Evolutionary conservation across 148 eudicot species (phyloP).

Genomic region (Rhododendron kiyosumense): DNA sequence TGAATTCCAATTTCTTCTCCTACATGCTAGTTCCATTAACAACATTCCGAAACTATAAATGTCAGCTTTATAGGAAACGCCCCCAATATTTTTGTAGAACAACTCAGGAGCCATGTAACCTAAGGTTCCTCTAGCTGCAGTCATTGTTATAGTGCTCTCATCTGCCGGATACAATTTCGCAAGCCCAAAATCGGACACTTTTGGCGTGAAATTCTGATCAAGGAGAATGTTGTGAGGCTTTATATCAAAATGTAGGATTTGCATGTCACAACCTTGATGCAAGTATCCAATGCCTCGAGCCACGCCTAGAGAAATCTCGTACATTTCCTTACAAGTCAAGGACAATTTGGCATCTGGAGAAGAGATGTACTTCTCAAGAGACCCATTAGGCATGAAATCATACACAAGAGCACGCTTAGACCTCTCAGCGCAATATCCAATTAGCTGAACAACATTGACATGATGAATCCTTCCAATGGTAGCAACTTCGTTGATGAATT

Average conservation of each 20-base stretch:
- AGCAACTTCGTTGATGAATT: slow-evolving; percentile 16
- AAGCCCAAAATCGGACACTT: slow-evolving; percentile 16
- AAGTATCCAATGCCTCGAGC: slow-evolving; percentile 16
- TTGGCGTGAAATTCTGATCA: slow-evolving; percentile 20
- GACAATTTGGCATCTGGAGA: neutral
- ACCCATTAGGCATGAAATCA: neutral
- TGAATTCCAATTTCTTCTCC: neutral
- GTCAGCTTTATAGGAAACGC: neutral
- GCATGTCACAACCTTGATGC: slow-evolving; percentile 18
- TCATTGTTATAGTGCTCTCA: slow-evolving; percentile 4
- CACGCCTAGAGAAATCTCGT: slow-evolving; percentile 16
- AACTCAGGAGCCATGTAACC: slow-evolving; percentile 8
- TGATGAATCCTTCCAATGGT: slow-evolving; percentile 23
- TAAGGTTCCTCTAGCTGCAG: slow-evolving; percentile 8
- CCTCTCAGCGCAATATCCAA: slow-evolving; percentile 11
- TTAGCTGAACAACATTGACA: slow-evolving; percentile 11
- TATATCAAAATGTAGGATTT: slow-evolving; percentile 21
- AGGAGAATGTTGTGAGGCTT: slow-evolving; percentile 21
- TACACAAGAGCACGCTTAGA: no score
- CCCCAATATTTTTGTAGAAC: neutral
- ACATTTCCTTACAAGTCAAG: slow-evolving; percentile 9
- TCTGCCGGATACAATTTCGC: slow-evolving; percentile 12
- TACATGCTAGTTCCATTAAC: neutral
- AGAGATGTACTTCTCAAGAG: slow-evolving; percentile 17
- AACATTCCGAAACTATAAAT: slow-evolving; percentile 6